Evolutionary conservation across 306 rosid species (phyloP).

Genomic region (Morella rubra): DNA sequence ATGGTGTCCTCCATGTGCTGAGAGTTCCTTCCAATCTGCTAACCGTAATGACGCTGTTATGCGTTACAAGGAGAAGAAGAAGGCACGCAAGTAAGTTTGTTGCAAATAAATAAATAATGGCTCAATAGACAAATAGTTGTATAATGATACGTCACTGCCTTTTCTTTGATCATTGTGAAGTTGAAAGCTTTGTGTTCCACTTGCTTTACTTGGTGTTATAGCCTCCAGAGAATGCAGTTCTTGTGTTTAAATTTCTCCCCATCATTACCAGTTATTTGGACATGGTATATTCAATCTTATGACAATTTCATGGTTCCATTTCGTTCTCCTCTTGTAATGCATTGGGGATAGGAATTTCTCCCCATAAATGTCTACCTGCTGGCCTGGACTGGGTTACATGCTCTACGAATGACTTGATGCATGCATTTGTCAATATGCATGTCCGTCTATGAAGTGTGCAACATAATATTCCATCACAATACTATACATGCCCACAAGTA

Average conservation of each 20-base stretch:
- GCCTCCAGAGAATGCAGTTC: not conserved
- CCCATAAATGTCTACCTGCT: not conserved
- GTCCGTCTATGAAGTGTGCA: not conserved
- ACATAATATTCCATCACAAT: not conserved
- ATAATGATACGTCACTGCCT: not conserved
- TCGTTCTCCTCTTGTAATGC: not conserved
- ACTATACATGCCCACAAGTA: not conserved
- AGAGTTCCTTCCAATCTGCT: conserved; percentile 62
- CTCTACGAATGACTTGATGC: not conserved
- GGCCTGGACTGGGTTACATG: not conserved
- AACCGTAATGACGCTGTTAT: conserved; percentile 84
- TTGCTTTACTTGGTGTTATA: conserved; percentile 6
- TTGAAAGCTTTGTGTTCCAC: conserved; percentile 19
- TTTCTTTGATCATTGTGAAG: conserved; percentile 10
- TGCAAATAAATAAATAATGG: conserved; percentile 10
- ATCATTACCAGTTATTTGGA: not conserved
- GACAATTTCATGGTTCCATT: conserved; percentile 2
- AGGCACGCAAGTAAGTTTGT: conserved; percentile 72
- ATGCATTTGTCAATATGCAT: not conserved
- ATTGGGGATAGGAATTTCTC: not conserved
- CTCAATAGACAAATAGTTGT: not conserved
- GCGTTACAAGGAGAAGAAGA: conserved; percentile 98
- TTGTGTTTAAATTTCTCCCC: not conserved
- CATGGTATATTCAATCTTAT: not conserved
- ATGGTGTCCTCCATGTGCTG: conserved; percentile 78